Conservation (phyloP, 208 protist species). For the Acanthamoeba healyi region DNA sequence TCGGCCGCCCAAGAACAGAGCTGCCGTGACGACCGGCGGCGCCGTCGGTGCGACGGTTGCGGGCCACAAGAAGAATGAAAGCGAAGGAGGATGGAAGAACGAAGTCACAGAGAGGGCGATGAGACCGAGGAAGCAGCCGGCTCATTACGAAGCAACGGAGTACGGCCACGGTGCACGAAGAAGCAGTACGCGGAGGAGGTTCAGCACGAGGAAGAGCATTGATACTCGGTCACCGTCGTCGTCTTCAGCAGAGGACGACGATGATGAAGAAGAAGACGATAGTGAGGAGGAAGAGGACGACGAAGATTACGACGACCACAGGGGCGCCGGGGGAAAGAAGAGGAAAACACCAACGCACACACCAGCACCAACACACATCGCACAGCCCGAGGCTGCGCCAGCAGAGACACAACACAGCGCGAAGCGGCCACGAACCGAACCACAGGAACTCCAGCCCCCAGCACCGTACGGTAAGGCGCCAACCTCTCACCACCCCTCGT, state of each 20-base stretch:
- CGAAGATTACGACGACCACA: background rate
- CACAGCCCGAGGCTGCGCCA: too few species aligned
- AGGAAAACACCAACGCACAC: background rate
- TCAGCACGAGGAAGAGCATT: background rate
- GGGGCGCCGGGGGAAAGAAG: background rate
- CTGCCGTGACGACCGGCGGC: background rate
- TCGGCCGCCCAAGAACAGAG: background rate
- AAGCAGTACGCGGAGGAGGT: background rate
- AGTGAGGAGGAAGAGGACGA: background rate
- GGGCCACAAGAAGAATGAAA: background rate
- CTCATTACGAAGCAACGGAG: background rate
- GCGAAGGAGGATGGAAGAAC: background rate
- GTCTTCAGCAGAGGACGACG: background rate
- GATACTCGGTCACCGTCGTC: background rate
- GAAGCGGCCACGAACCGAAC: background rate
- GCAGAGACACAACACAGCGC: too few species aligned
- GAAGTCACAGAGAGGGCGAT: background rate
- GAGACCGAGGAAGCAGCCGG: background rate
- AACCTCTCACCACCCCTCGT: background rate
- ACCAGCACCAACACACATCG: background rate
- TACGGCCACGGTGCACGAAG: background rate
- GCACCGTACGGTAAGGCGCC: background rate
- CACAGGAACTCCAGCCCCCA: background rate
- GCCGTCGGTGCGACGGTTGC: background rate
- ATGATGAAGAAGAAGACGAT: background rate